phyloP scores from a whole-genome alignment of 2,329 filamentous ascomycete genomes.

The Pseudogymnoascus sp. region DNA sequence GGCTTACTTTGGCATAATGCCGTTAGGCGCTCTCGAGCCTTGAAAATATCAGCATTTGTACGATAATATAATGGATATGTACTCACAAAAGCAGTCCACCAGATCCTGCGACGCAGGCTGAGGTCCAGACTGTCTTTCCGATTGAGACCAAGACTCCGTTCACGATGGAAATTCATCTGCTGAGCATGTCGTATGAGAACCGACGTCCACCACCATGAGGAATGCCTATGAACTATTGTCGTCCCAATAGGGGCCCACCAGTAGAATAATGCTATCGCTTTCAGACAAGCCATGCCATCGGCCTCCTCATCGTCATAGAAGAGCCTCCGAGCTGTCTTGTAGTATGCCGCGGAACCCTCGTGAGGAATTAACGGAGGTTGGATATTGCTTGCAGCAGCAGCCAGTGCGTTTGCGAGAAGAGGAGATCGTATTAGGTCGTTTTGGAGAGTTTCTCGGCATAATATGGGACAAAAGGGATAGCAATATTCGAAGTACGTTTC shows the following conservation, averaged over 20 bases:
- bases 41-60: background rate
- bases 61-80: background rate
- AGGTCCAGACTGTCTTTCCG: slow-evolving; percentile 17
- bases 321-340: slow-evolving; percentile 33
- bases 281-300: slow-evolving; percentile 31
- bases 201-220: slow-evolving; percentile 40
- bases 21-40: slow-evolving; percentile 33
- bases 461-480: slow-evolving; percentile 36
- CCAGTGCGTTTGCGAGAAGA: slow-evolving; percentile 33
- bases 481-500: slow-evolving; percentile 38
- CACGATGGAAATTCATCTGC: slow-evolving; percentile 37
- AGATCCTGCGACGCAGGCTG: slow-evolving; percentile 33
- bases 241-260: slow-evolving; percentile 38
- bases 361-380: slow-evolving; percentile 35
- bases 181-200: slow-evolving; percentile 38
- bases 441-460: slow-evolving; percentile 29
- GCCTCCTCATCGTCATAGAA: slow-evolving; percentile 37
- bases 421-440: slow-evolving; percentile 30
- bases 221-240: slow-evolving; percentile 32
- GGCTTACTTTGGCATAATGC: slow-evolving; percentile 38
- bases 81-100: slow-evolving; percentile 35
- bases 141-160: slow-evolving; percentile 25
- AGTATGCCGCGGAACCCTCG: slow-evolving; percentile 33
- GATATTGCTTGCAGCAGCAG: slow-evolving; percentile 35
- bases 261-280: slow-evolving; percentile 35